Conservation (phyloP, 2,329 filamentous ascomycete species). For the Hypoxylon sp. region DNA sequence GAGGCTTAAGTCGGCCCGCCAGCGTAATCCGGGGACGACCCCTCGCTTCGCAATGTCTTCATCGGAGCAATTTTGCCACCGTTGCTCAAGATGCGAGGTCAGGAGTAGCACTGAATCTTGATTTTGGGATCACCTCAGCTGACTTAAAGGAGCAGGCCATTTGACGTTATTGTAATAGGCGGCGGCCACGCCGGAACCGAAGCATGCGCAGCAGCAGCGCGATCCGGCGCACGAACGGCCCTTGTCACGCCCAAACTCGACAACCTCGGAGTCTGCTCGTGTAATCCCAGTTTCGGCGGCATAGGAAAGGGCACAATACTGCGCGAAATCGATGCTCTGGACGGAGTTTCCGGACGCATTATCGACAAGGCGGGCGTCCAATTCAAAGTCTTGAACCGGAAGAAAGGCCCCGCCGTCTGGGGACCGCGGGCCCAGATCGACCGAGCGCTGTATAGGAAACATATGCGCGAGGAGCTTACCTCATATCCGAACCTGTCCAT, state of each 20-base stretch:
- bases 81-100: slow-evolving; percentile 54
- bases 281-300: slow-evolving; percentile 97
- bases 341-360: slow-evolving; percentile 88
- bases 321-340: slow-evolving; percentile 93
- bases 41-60: slow-evolving; percentile 24
- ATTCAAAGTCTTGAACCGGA: slow-evolving; percentile 88
- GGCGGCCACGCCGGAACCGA: slow-evolving; percentile 97
- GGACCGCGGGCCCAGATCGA: slow-evolving; percentile 97
- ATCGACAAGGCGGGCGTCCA: slow-evolving; percentile 97
- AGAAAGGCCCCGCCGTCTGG: slow-evolving; percentile 96
- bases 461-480: slow-evolving; percentile 90
- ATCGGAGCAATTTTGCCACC: slow-evolving; percentile 52
- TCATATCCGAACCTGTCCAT: slow-evolving; percentile 84
- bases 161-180: slow-evolving; percentile 95
- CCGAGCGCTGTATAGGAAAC: slow-evolving; percentile 85
- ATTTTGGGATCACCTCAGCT: not conserved
- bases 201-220: slow-evolving; percentile 90
- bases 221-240: slow-evolving; percentile 88
- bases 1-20: slow-evolving; percentile 49
- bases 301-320: slow-evolving; percentile 98
- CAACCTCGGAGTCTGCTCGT: slow-evolving; percentile 95
- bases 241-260: slow-evolving; percentile 89
- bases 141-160: slow-evolving; percentile 65
- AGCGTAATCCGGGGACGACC: slow-evolving; percentile 39
- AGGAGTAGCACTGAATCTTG: slow-evolving; percentile 19